phyloP scores from a whole-genome alignment of 345 rosid genomes.

The Rhizophora apiculata region DNA sequence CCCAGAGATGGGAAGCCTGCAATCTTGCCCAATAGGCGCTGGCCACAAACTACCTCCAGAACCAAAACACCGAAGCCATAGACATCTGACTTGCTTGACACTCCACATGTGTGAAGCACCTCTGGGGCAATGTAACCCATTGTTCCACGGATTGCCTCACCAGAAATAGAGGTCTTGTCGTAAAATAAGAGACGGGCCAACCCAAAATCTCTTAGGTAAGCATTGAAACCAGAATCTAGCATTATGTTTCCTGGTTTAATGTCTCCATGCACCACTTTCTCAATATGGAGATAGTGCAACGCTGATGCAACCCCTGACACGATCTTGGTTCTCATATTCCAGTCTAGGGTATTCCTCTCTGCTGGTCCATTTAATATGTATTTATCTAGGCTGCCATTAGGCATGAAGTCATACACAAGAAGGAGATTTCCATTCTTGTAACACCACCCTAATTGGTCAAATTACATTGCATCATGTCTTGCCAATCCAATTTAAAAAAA shows the following conservation, averaged over 20 bases:
- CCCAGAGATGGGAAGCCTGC: conserved; percentile 20
- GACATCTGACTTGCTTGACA: conserved; percentile 45
- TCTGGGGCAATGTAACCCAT: conserved; percentile 47
- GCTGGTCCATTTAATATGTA: conserved; percentile 23
- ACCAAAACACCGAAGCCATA: conserved; percentile 47
- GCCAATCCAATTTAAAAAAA: not conserved
- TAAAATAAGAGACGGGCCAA: conserved; percentile 41
- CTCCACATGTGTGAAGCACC: conserved; percentile 41
- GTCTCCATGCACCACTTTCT: conserved; percentile 45
- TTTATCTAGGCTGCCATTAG: conserved; percentile 50
- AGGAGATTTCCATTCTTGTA: conserved; percentile 39
- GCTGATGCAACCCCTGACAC: conserved; percentile 44
- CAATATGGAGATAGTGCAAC: conserved; percentile 39
- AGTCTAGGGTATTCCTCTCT: conserved; percentile 12
- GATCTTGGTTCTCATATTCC: conserved; percentile 34
- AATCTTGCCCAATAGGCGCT: conserved; percentile 24
- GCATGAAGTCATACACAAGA: conserved; percentile 49
- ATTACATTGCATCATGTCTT: no score
- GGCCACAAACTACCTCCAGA: conserved; percentile 41
- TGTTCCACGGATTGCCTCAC: conserved; percentile 31
- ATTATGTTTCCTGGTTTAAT: conserved; percentile 46
- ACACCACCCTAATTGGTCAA: conserved; percentile 39
- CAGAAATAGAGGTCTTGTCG: conserved; percentile 34
- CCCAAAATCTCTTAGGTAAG: conserved; percentile 43
- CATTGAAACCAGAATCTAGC: conserved; percentile 37